These are phyloP conservation scores for Aspergillus candidus DNA, from an alignment of 2,329 filamentous ascomycete species.

Conservation along the genomic window DNA sequence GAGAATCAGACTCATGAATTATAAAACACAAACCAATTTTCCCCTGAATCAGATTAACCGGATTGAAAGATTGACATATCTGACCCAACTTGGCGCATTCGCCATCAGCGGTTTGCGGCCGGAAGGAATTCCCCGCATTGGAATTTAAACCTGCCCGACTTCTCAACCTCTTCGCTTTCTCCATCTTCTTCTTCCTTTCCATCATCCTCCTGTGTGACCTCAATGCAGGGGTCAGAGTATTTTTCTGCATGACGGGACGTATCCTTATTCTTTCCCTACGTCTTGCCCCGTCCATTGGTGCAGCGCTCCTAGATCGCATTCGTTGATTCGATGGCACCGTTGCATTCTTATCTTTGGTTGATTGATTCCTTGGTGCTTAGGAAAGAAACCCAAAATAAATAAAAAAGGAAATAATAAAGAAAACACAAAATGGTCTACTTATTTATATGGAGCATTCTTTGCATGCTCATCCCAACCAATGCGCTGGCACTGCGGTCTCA, in stretches of 20 bases:
- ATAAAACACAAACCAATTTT: no score
- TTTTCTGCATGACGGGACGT: constrained; percentile 1
- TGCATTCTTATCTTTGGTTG: no score
- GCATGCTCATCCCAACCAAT: constrained; percentile 19
- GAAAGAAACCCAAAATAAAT: no score
- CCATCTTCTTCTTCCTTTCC: background rate
- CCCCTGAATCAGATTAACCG: no score
- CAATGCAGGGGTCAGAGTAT: background rate
- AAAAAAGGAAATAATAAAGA: background rate
- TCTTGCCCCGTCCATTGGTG: background rate
- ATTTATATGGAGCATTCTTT: constrained; percentile 18
- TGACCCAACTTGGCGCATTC: no score
- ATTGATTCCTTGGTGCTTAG: no score
- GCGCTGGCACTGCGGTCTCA: constrained; percentile 28
- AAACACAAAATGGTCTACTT: constrained; percentile 5
- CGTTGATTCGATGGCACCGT: background rate
- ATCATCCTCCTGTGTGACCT: background rate
- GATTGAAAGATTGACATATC: no score
- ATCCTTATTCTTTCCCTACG: background rate
- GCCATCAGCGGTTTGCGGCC: no score
- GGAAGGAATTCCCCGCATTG: background rate
- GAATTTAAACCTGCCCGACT: background rate
- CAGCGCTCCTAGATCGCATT: constrained; percentile 1
- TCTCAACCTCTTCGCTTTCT: background rate
- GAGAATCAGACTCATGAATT: no score